Evolutionary conservation across 73 alveolate genomes (phyloP).

Genomic region (Tetrahymena elliotti): DNA sequence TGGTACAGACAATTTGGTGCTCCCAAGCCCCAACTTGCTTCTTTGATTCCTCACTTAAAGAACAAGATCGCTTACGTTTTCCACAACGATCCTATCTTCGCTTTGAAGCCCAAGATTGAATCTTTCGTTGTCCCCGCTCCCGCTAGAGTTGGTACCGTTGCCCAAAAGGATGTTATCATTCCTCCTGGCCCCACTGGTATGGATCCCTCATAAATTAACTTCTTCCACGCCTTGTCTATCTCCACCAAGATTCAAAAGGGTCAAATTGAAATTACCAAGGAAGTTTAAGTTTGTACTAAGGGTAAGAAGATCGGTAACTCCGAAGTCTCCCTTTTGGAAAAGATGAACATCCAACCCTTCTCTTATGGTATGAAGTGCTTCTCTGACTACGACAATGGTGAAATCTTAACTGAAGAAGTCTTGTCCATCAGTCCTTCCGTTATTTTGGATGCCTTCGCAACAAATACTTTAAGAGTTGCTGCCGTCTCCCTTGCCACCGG

Average conservation of each 20-base stretch:
- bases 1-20: background rate
- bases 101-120: conserved; percentile 69
- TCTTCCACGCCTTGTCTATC: conserved; percentile 94
- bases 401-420: conserved; percentile 91
- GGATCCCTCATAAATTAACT: conserved; percentile 98
- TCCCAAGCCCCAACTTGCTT: background rate
- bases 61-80: conserved; percentile 81
- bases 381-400: conserved; percentile 92
- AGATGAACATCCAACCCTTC: conserved; percentile 96
- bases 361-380: conserved; percentile 83
- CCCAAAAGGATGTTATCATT: conserved; percentile 95
- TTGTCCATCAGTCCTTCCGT: conserved; percentile 88
- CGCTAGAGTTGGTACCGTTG: conserved; percentile 94
- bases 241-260: conserved; percentile 99
- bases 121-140: conserved; percentile 81
- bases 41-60: background rate
- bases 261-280: conserved; percentile 95
- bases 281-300: conserved; percentile 64
- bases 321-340: conserved; percentile 93
- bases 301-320: conserved; percentile 91
- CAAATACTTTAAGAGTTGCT: conserved; percentile 70
- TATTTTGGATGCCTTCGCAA: conserved; percentile 62
- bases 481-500: conserved; percentile 79
- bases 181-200: conserved; percentile 99
- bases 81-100: conserved; percentile 83